These are phyloP conservation scores for Trichocladium uniseriatum DNA, from an alignment of 495 filamentous ascomycete genomes.

Conservation along the genomic window DNA sequence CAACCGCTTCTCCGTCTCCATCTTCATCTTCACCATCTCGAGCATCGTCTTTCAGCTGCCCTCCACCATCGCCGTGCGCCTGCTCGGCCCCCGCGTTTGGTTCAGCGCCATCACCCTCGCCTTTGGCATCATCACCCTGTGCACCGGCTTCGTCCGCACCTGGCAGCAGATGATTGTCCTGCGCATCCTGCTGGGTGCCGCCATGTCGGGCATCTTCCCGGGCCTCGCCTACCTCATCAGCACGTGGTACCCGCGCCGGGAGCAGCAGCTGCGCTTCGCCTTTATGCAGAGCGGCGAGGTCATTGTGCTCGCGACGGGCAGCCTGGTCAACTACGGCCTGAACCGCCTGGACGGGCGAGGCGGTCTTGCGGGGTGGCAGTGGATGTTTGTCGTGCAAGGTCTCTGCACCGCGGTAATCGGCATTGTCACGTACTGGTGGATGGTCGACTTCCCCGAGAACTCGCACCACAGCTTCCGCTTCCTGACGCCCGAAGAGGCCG, in stretches of 20 bases:
- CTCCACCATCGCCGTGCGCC: conserved; percentile 58
- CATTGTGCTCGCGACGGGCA: conserved; percentile 57
- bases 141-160: conserved; percentile 58
- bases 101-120: conserved; percentile 57
- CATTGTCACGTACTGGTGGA: conserved; percentile 65
- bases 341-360: conserved; percentile 52
- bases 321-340: conserved; percentile 63
- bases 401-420: conserved; percentile 56
- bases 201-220: conserved; percentile 62
- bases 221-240: conserved; percentile 62
- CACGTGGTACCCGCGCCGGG: conserved; percentile 61
- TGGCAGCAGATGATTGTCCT: conserved; percentile 70
- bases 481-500: conserved; percentile 48
- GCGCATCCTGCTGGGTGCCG: conserved; percentile 60
- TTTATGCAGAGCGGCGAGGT: conserved; percentile 64
- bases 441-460: conserved; percentile 71
- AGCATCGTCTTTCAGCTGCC: conserved; percentile 70
- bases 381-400: conserved; percentile 67
- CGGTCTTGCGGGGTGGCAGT: conserved; percentile 62
- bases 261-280: conserved; percentile 69
- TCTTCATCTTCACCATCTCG: conserved; percentile 72
- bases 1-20: conserved; percentile 59
- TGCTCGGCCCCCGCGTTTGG: conserved; percentile 59
- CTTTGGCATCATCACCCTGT: conserved; percentile 64
- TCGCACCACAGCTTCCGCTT: conserved; percentile 53